These are phyloP conservation scores for Canna indica DNA, from an alignment of 176 grass and related monocot species.

Conservation along the genomic window DNA sequence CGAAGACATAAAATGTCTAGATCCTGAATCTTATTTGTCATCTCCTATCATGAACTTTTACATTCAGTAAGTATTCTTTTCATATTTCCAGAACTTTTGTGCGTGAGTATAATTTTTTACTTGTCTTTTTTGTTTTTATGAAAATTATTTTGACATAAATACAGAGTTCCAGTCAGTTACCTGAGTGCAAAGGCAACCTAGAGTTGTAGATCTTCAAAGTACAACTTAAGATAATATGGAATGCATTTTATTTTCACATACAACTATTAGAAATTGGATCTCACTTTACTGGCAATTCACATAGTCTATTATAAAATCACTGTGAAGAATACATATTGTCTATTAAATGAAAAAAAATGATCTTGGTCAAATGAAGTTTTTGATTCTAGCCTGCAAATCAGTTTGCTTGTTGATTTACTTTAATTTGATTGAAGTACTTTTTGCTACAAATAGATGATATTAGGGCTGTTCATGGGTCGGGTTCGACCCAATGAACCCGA, in stretches of 20 bases:
- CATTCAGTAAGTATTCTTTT: conserved; percentile 49
- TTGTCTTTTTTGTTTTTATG: background rate
- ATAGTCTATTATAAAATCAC: background rate
- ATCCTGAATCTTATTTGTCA: conserved; percentile 66
- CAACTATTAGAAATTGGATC: background rate
- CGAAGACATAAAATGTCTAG: conserved; percentile 65
- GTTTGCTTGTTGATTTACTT: too few relatives aligned
- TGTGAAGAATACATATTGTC: background rate
- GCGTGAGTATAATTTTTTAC: background rate
- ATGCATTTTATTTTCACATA: background rate
- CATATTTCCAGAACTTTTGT: background rate
- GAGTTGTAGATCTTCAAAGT: background rate
- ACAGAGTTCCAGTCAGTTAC: background rate
- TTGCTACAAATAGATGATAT: too few relatives aligned
- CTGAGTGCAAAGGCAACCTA: background rate
- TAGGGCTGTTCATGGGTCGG: too few relatives aligned
- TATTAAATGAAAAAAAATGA: too few relatives aligned
- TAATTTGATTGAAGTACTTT: too few relatives aligned
- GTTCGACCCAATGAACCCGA: too few relatives aligned
- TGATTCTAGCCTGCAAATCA: background rate
- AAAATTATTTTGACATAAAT: background rate
- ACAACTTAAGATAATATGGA: background rate
- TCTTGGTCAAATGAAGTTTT: background rate
- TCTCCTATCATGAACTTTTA: conserved; percentile 97
- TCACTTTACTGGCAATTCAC: too few relatives aligned